Evolutionary conservation across 208 protist genomes (phyloP).

Genomic region (Trypanosoma theileri): DNA sequence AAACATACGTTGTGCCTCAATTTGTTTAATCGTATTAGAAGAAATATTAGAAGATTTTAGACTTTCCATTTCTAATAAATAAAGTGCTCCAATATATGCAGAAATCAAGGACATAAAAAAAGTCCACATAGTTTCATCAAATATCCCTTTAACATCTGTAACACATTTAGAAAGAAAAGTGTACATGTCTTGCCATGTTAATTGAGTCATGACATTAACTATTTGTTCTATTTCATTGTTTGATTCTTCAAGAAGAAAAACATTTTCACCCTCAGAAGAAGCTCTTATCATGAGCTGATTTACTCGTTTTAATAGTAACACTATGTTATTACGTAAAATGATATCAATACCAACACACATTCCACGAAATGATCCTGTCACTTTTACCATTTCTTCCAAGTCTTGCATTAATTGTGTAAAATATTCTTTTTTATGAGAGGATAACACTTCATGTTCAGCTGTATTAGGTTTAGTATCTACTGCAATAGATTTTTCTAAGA

Average conservation of each 20-base stretch:
- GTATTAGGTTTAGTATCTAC: not conserved
- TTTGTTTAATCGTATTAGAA: not conserved
- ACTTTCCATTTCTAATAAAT: not conserved
- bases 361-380: slow-evolving; percentile 36
- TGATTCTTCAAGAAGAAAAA: not conserved
- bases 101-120: slow-evolving; percentile 29
- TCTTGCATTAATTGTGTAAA: slow-evolving; percentile 4
- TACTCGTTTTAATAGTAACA: slow-evolving; percentile 14
- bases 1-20: slow-evolving; percentile 21
- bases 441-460: not conserved
- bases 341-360: slow-evolving; percentile 30
- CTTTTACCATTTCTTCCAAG: slow-evolving; percentile 27
- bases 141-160: not conserved
- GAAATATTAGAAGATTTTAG: not conserved
- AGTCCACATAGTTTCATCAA: slow-evolving; percentile 25
- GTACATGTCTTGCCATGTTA: slow-evolving; percentile 17
- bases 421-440: not conserved
- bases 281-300: not conserved
- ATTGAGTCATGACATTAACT: not conserved
- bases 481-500: not conserved
- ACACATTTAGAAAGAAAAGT: slow-evolving; percentile 16
- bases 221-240: not conserved
- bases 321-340: slow-evolving; percentile 24
- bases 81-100: slow-evolving; percentile 12
- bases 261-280: not conserved